Conservation (phyloP, 1,284 basidiomycete genomes). For the Anthracocystis panici-leucophaei region DNA sequence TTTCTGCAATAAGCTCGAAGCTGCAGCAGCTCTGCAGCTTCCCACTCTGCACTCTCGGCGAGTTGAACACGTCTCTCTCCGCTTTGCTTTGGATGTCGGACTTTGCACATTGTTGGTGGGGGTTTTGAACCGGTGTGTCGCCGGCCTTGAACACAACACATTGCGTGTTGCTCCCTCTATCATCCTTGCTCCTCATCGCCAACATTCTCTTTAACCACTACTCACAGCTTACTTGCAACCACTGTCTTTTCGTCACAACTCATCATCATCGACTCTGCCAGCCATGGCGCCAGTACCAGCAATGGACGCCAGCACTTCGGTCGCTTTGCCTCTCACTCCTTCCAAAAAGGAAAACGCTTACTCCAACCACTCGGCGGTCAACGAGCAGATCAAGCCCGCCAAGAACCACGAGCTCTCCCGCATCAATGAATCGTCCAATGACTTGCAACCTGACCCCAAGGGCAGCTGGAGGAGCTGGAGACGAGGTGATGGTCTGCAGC, state of each 20-base stretch:
- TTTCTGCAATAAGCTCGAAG: constrained; percentile 7
- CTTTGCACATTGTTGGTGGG: background rate
- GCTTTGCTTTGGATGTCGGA: background rate
- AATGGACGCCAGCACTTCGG: constrained; percentile 28
- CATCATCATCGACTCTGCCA: background rate
- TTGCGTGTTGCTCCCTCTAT: background rate
- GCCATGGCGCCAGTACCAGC: constrained; percentile 35
- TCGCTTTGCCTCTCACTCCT: constrained; percentile 35
- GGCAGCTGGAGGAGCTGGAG: constrained; percentile 62
- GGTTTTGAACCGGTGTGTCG: background rate
- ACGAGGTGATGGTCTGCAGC: constrained; percentile 60
- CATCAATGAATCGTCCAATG: constrained; percentile 32
- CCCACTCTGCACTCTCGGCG: too few relatives aligned
- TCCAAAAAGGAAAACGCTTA: constrained; percentile 49
- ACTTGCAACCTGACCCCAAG: constrained; percentile 54
- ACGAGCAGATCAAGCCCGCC: constrained; percentile 30
- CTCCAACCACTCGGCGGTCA: constrained; percentile 28
- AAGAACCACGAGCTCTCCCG: constrained; percentile 32
- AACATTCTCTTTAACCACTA: background rate
- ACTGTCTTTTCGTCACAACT: background rate
- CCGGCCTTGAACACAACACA: background rate
- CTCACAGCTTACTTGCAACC: background rate
- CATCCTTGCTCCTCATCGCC: background rate
- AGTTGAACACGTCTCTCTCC: constrained; percentile 2
- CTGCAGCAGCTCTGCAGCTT: constrained; percentile 18